Evolutionary conservation across 2,329 filamentous ascomycete genomes (phyloP).

Genomic region (Colletotrichum sp.): DNA sequence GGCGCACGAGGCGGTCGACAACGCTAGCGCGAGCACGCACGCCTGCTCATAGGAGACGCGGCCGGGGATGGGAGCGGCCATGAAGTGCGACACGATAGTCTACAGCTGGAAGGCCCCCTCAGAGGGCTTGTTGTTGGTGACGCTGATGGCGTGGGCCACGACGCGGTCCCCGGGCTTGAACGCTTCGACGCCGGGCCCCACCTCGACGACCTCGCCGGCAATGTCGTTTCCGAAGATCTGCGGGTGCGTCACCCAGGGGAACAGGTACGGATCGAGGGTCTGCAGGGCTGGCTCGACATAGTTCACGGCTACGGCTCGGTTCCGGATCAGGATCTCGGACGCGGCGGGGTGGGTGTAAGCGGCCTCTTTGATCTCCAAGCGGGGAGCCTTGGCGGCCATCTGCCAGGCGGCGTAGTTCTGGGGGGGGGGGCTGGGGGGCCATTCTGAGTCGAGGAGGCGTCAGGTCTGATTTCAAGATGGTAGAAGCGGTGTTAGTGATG

Average conservation of each 20-base stretch:
- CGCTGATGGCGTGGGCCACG: neutral
- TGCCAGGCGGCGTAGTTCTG: slow-evolving; percentile 7
- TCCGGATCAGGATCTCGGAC: slow-evolving; percentile 24
- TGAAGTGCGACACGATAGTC: slow-evolving; percentile 23
- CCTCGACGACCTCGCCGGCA: slow-evolving; percentile 25
- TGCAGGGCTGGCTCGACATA: slow-evolving; percentile 28
- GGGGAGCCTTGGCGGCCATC: neutral
- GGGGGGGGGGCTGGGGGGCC: neutral
- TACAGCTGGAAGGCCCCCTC: neutral
- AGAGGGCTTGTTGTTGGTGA: neutral
- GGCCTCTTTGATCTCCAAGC: neutral
- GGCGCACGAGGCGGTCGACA: too few species aligned
- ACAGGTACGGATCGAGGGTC: slow-evolving; percentile 27
- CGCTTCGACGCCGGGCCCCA: slow-evolving; percentile 23
- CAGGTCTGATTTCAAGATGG: too few species aligned
- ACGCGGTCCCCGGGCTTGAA: slow-evolving; percentile 29
- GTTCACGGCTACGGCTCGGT: slow-evolving; percentile 29
- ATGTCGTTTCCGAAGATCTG: slow-evolving; percentile 21
- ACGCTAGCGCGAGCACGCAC: too few species aligned
- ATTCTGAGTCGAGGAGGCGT: too few species aligned
- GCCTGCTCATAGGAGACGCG: too few species aligned
- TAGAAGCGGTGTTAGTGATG: too few species aligned
- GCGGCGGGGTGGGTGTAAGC: slow-evolving; percentile 13
- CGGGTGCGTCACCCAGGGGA: slow-evolving; percentile 18
- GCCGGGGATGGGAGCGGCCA: neutral